Evolutionary conservation across 164 flowering plant species (phyloP).

Genomic region (Umbellularia californica): DNA sequence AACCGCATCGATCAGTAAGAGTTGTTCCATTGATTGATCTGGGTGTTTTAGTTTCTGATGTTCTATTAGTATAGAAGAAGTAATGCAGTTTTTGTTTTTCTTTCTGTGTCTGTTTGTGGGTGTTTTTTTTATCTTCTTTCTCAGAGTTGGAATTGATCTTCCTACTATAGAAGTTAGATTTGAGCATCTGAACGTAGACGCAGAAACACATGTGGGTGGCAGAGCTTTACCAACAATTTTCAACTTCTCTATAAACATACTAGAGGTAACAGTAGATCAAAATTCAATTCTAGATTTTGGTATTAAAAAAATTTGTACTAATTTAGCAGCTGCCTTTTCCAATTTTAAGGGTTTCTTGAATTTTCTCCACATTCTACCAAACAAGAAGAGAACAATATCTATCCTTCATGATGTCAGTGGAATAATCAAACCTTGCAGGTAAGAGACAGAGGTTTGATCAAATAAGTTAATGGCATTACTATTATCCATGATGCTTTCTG

Average conservation of each 20-base stretch:
- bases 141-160: slow-evolving; percentile 42
- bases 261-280: slow-evolving; percentile 38
- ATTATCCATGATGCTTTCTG: no score
- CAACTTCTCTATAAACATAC: slow-evolving; percentile 36
- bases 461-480: background rate
- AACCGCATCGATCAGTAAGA: slow-evolving; percentile 30
- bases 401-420: slow-evolving; percentile 73
- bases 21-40: background rate
- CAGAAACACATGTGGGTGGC: slow-evolving; percentile 47
- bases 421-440: slow-evolving; percentile 64
- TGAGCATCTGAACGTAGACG: slow-evolving; percentile 41
- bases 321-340: background rate
- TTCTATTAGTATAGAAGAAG: background rate
- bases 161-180: slow-evolving; percentile 40
- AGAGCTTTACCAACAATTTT: slow-evolving; percentile 57
- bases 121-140: background rate
- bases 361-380: slow-evolving; percentile 36
- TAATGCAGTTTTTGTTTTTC: background rate
- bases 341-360: slow-evolving; percentile 37
- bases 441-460: background rate
- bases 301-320: no score
- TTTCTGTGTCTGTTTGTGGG: background rate
- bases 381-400: slow-evolving; percentile 34
- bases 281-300: background rate
- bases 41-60: background rate